Base-by-base conservation (phyloP, 108 stramenopile genomes). In the Nitzschia palea region DNA sequence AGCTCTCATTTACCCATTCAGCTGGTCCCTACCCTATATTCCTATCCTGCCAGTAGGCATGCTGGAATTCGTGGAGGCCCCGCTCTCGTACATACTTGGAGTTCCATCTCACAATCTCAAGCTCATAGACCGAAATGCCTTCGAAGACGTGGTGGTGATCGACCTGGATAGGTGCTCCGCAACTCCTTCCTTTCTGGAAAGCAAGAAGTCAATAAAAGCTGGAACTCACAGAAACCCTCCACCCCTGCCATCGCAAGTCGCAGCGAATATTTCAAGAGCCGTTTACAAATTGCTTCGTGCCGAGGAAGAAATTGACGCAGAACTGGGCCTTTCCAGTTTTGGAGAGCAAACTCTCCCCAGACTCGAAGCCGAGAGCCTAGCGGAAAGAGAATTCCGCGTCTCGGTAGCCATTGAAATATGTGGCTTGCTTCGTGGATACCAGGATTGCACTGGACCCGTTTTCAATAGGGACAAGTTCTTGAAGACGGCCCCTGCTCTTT, bases 401-500 rank as follows among this genome's bases (percentile, higher is more conserved):
- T 57, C 88, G 1, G 79, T 94, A 44, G 86, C 90, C 15, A 59
- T 89, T 37, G 88, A 94, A 83, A 79, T 94, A 44, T 87, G 88
- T 57, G 78, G 89, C 44, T 68, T 94, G 8, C 55, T 91, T 32
- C 71, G 90, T 29, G 93, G 93, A 23, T 94, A 87, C 54, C 82
- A 94, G 71, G 93, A 91, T 20, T 94, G 89, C 53, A 63, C 88
- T 34, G 87, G 90, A 30, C 87, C 89, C 17, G 86, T 91, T 17
- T 94, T 94, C 55, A 89, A 94, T 50, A 59, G 90, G 44, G 93
- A 94, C 55, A 81, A 87, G 55, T 94, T 94, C 64, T 65, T 94
- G 36, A 71, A 90, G 61, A 80, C 65, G 53, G 84, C 93, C 20
- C 93, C 93, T 3, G 86, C 88, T 25, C 53, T 91, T 29, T 91